Evolutionary conservation across 2,329 filamentous ascomycete species (phyloP).

Genomic region (Mycosphaerelloides madeirae): DNA sequence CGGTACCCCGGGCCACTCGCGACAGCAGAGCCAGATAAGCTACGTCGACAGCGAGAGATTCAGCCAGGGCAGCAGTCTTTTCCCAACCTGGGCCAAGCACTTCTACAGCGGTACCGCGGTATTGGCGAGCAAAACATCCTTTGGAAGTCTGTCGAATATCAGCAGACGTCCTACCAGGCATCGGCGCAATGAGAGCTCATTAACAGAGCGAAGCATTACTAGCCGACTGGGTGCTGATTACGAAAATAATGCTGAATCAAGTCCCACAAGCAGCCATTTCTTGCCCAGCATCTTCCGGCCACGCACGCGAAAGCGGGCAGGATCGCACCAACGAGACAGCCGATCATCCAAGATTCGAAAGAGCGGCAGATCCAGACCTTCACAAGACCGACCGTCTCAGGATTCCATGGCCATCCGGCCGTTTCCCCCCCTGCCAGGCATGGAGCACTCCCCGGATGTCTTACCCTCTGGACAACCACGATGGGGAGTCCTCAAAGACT

Average conservation of each 20-base stretch:
- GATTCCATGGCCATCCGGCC: slow-evolving; percentile 25
- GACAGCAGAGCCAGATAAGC: slow-evolving; percentile 28
- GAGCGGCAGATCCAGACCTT: slow-evolving; percentile 15
- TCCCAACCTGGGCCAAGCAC: slow-evolving; percentile 34
- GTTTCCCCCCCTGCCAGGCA: slow-evolving; percentile 13
- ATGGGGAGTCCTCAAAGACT: slow-evolving; percentile 27
- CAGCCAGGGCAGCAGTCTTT: slow-evolving; percentile 27
- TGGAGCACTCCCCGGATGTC: slow-evolving; percentile 14
- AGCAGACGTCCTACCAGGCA: slow-evolving; percentile 13
- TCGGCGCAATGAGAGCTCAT: slow-evolving; percentile 23
- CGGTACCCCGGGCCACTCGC: slow-evolving; percentile 28
- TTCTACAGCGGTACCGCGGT: slow-evolving; percentile 31
- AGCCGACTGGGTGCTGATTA: slow-evolving; percentile 30
- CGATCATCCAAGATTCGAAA: slow-evolving; percentile 19
- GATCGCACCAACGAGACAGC: slow-evolving; percentile 9
- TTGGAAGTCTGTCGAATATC: slow-evolving; percentile 19
- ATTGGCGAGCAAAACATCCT: slow-evolving; percentile 28
- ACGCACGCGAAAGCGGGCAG: slow-evolving; percentile 23
- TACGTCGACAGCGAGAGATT: slow-evolving; percentile 25
- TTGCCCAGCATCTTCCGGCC: slow-evolving; percentile 34
- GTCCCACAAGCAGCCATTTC: slow-evolving; percentile 31
- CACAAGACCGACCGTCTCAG: slow-evolving; percentile 6
- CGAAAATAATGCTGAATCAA: slow-evolving; percentile 21
- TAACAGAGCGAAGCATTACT: slow-evolving; percentile 30
- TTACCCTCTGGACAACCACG: slow-evolving; percentile 29